phyloP scores from a whole-genome alignment of 106 monocot species.

The Dendrobium chrysotoxum region DNA sequence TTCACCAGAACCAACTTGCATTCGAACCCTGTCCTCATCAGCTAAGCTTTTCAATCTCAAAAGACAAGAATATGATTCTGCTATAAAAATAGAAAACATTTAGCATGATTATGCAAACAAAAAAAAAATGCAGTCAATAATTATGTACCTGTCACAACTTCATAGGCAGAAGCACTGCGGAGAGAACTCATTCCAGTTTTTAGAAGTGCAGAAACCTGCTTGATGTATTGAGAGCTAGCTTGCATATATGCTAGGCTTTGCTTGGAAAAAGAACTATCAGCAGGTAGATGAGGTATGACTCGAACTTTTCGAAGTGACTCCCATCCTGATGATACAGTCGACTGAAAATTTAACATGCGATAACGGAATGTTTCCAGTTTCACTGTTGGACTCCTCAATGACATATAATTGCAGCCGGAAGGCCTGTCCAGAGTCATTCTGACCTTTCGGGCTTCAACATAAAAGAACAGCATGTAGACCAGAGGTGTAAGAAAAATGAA shows the following conservation, averaged over 20 bases:
- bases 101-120: neutral
- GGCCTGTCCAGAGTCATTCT: slow-evolving; percentile 86
- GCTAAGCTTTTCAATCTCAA: slow-evolving; percentile 77
- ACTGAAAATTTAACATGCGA: slow-evolving; percentile 68
- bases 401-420: slow-evolving; percentile 71
- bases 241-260: slow-evolving; percentile 91
- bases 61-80: slow-evolving; percentile 67
- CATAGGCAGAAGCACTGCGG: slow-evolving; percentile 61
- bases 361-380: slow-evolving; percentile 58
- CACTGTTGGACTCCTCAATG: slow-evolving; percentile 35
- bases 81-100: neutral
- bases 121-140: neutral
- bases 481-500: slow-evolving; percentile 1
- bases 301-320: slow-evolving; percentile 64
- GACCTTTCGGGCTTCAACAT: slow-evolving; percentile 68
- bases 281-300: slow-evolving; percentile 58
- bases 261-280: slow-evolving; percentile 62
- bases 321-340: slow-evolving; percentile 76
- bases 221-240: slow-evolving; percentile 82
- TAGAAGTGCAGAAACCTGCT: slow-evolving; percentile 77
- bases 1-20: slow-evolving; percentile 96
- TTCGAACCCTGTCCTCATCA: slow-evolving; percentile 51
- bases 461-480: neutral
- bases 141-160: slow-evolving; percentile 34
- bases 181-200: slow-evolving; percentile 74